phyloP scores from a whole-genome alignment of 2,329 filamentous ascomycete genomes.

The Phyllosticta paracitricarpa region DNA sequence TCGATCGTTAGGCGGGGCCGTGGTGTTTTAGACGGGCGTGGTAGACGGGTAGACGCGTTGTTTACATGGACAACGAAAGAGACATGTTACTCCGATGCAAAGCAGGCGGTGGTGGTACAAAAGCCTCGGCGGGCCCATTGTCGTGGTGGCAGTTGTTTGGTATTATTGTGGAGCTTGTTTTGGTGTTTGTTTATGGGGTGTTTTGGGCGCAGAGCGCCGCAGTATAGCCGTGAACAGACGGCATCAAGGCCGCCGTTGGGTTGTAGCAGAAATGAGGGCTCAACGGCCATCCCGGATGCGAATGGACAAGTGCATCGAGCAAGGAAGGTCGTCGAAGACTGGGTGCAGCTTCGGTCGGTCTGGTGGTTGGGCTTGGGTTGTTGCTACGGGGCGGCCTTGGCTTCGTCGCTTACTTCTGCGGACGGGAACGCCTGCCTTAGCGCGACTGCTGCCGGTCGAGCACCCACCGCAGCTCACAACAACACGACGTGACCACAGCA shows the following conservation, averaged over 20 bases:
- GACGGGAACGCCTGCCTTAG: slow-evolving; percentile 3
- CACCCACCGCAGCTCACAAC: neutral
- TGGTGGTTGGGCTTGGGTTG: neutral
- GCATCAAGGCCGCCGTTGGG: neutral
- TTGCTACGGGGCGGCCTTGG: neutral
- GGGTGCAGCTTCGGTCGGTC: neutral
- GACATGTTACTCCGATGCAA: neutral
- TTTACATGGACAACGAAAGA: neutral
- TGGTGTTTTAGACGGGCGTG: slow-evolving; percentile 4
- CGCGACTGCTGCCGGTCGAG: slow-evolving; percentile 4
- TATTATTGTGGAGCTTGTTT: neutral
- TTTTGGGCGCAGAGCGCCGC: neutral
- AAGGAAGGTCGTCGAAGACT: neutral
- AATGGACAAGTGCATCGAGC: neutral
- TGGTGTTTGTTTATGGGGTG: neutral
- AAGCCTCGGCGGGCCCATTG: neutral
- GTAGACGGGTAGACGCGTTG: neutral
- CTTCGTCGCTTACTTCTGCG: slow-evolving; percentile 2
- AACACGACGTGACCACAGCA: neutral
- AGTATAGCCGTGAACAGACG: neutral
- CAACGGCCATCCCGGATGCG: too few relatives aligned
- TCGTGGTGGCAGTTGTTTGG: neutral
- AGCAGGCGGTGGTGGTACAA: neutral
- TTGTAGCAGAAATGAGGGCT: too few relatives aligned
- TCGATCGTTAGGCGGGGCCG: neutral